These are phyloP conservation scores for Cercis canadensis DNA, from an alignment of 306 rosid genomes.

Conservation along the genomic window DNA sequence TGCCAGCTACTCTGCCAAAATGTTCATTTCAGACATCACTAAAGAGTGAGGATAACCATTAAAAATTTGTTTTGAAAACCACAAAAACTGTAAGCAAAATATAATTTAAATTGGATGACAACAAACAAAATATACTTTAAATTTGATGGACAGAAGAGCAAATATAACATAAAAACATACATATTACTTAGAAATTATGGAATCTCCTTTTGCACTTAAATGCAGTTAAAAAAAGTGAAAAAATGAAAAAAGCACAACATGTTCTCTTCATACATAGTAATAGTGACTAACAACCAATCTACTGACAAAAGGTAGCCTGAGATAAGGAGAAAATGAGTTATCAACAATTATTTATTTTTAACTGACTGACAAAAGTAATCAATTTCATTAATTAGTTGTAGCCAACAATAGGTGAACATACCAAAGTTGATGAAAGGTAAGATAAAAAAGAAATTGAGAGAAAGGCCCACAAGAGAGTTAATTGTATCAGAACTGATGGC, in stretches of 20 bases:
- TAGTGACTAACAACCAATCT: background rate
- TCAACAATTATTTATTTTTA: background rate
- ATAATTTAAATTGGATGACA: background rate
- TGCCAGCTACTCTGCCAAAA: constrained; percentile 82
- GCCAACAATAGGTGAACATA: constrained; percentile 46
- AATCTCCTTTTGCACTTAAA: background rate
- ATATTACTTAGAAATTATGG: background rate
- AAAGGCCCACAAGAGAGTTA: constrained; percentile 75
- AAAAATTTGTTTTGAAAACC: constrained; percentile 21
- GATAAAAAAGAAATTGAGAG: constrained; percentile 86
- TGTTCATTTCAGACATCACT: constrained; percentile 43
- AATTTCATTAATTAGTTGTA: constrained; percentile 5
- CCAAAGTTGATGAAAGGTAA: constrained; percentile 79
- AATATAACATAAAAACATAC: background rate
- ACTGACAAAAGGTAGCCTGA: background rate
- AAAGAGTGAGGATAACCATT: constrained; percentile 27
- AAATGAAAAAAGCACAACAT: background rate
- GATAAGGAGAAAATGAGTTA: background rate
- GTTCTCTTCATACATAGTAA: background rate
- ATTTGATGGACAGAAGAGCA: background rate
- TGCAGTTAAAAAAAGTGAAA: background rate
- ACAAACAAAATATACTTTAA: too few species aligned
- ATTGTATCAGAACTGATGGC: constrained; percentile 83
- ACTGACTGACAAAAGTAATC: too few species aligned
- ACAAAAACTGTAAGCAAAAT: background rate